phyloP scores from a whole-genome alignment of 768 basidiomycete species.

The Naganishia friedmannii region DNA sequence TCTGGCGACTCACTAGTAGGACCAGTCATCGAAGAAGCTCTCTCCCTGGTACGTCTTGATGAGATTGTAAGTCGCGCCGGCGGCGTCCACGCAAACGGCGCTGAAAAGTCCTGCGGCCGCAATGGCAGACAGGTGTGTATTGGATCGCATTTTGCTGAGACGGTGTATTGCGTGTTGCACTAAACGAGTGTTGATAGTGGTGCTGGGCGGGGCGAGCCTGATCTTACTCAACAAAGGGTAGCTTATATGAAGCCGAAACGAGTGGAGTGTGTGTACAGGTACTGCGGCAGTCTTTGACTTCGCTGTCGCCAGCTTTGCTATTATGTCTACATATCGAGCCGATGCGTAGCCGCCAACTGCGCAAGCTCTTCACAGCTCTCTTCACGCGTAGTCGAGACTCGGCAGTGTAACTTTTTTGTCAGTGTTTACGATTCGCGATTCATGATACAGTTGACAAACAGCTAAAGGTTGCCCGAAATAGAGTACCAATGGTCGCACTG shows the following conservation, averaged over 20 bases:
- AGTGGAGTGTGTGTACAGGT: too few species aligned
- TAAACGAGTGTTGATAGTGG: background rate
- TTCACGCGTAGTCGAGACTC: background rate
- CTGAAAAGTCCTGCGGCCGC: background rate
- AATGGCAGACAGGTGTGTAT: background rate
- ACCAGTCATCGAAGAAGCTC: constrained; percentile 68
- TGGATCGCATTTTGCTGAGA: background rate
- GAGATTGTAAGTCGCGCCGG: constrained; percentile 55
- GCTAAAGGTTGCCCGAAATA: background rate
- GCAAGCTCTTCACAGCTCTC: too few species aligned
- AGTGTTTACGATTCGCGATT: background rate
- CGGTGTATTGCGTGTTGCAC: background rate
- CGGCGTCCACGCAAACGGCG: background rate
- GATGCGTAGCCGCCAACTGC: too few species aligned
- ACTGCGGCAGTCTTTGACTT: too few species aligned
- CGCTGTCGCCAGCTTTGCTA: background rate
- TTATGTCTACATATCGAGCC: background rate
- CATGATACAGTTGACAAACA: background rate
- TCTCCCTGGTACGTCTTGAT: constrained; percentile 62
- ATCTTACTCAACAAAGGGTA: background rate
- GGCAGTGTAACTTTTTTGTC: background rate
- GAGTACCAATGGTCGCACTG: background rate
- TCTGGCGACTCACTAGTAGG: constrained; percentile 58
- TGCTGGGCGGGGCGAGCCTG: background rate
- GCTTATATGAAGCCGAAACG: background rate